phyloP scores from a whole-genome alignment of 805 yeast species.

The Candida parachauliodes region DNA sequence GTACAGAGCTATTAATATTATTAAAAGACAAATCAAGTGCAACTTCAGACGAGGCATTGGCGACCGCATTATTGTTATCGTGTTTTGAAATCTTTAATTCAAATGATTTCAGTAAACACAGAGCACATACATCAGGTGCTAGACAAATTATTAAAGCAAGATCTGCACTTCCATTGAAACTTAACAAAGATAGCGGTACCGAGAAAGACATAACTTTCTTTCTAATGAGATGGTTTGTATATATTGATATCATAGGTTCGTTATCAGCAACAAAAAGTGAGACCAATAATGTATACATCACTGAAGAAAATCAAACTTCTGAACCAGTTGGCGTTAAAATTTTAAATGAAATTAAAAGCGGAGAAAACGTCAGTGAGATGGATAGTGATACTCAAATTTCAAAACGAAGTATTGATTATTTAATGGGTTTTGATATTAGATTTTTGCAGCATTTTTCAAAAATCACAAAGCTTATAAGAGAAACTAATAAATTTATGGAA shows the following conservation, averaged over 20 bases:
- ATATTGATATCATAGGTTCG: slow-evolving; percentile 61
- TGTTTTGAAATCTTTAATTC: slow-evolving; percentile 51
- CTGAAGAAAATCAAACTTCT: slow-evolving; percentile 15
- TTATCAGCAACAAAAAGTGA: slow-evolving; percentile 50
- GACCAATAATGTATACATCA: slow-evolving; percentile 24
- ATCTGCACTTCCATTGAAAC: slow-evolving; percentile 8
- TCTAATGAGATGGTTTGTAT: slow-evolving; percentile 65
- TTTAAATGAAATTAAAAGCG: slow-evolving; percentile 16
- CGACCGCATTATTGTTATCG: slow-evolving; percentile 55
- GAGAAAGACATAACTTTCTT: slow-evolving; percentile 49
- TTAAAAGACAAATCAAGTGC: slow-evolving; percentile 50
- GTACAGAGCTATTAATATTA: slow-evolving; percentile 51
- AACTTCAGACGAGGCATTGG: slow-evolving; percentile 63
- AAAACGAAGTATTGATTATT: slow-evolving; percentile 50
- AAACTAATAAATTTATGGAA: slow-evolving; percentile 20
- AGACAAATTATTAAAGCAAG: slow-evolving; percentile 57
- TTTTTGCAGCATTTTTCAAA: slow-evolving; percentile 57
- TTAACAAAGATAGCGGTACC: slow-evolving; percentile 15
- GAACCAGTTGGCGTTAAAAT: slow-evolving; percentile 19
- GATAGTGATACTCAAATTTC: slow-evolving; percentile 12
- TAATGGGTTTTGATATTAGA: slow-evolving; percentile 63
- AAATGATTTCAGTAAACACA: slow-evolving; percentile 49
- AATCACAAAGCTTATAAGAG: slow-evolving; percentile 34
- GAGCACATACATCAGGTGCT: slow-evolving; percentile 66
- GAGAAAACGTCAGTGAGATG: neutral